These are phyloP conservation scores for Rhynchosporium agropyri DNA, from an alignment of 2,329 filamentous ascomycete species.

Conservation along the genomic window DNA sequence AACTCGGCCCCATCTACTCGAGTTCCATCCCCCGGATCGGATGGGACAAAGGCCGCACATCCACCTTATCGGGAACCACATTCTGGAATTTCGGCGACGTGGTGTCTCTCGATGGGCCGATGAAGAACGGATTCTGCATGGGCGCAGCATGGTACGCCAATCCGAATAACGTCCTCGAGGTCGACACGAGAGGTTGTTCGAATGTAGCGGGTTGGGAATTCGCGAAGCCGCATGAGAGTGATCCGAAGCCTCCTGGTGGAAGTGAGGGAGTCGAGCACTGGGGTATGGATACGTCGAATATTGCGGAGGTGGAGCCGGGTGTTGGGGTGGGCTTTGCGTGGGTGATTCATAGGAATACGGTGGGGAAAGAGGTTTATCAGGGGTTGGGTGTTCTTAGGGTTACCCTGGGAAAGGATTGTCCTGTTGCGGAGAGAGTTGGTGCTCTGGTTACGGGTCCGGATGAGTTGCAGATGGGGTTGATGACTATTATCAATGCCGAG, in stretches of 20 bases:
- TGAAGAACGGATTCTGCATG: conserved; percentile 17
- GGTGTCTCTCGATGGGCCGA: conserved; percentile 8
- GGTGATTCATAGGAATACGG: conserved; percentile 16
- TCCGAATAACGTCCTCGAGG: conserved; percentile 7
- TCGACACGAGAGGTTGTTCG: conserved; percentile 13
- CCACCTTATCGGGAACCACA: conserved; percentile 12
- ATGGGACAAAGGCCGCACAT: conserved; percentile 18
- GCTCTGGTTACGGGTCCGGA: conserved; percentile 14
- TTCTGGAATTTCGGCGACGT: conserved; percentile 21
- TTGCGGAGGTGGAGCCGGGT: conserved; percentile 11
- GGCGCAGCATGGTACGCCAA: conserved; percentile 14
- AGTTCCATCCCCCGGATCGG: conserved; percentile 11
- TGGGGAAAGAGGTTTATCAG: conserved; percentile 4
- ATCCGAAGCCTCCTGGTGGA: conserved; percentile 11
- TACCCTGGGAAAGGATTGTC: conserved; percentile 1
- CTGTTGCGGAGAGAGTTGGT: conserved; percentile 7
- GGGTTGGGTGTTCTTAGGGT: conserved; percentile 11
- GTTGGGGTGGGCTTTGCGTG: conserved; percentile 13
- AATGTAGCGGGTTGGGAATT: conserved; percentile 13
- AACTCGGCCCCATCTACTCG: conserved; percentile 15
- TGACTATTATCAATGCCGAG: conserved; percentile 16
- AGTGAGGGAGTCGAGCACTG: conserved; percentile 9
- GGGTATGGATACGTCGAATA: conserved; percentile 18
- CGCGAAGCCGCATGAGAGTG: conserved; percentile 17
- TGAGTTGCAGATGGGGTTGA: conserved; percentile 16